Percentiles rank a stretch among this genome's conserved stretches.
phyloP scores from a whole-genome alignment of 495 filamentous ascomycete species.

The Cercophora scortea region DNA sequence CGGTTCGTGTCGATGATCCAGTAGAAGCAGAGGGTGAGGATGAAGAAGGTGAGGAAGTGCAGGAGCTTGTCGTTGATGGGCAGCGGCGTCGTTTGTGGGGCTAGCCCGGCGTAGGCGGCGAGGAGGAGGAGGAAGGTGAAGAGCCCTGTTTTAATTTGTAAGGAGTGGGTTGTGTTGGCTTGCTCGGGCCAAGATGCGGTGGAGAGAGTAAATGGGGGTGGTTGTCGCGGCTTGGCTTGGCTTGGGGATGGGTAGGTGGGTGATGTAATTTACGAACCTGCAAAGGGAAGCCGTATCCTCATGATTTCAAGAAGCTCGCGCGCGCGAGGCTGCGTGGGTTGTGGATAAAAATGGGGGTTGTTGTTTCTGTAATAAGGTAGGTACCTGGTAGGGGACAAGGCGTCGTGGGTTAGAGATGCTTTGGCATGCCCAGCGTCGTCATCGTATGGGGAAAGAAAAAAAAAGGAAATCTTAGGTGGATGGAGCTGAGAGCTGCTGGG shows the following conservation, averaged over 20 bases:
- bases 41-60: conserved; percentile 83
- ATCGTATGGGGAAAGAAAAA: too few species aligned
- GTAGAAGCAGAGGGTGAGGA: conserved; percentile 84
- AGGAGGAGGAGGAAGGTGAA: conserved; percentile 71
- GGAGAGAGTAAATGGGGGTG: neutral
- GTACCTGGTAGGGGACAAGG: too few species aligned
- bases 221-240: too few species aligned
- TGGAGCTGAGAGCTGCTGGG: too few species aligned
- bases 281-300: conserved; percentile 68
- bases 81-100: conserved; percentile 45
- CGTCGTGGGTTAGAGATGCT: too few species aligned
- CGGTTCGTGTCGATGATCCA: conserved; percentile 92
- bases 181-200: neutral
- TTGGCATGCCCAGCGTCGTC: too few species aligned
- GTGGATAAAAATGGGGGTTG: too few species aligned
- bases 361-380: too few species aligned
- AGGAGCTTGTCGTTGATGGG: conserved; percentile 78
- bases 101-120: conserved; percentile 71
- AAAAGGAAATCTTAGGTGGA: too few species aligned
- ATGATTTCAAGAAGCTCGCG: conserved; percentile 29
- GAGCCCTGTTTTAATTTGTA: conserved; percentile 43
- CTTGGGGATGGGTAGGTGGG: neutral
- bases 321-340: too few species aligned
- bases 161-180: neutral
- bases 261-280: conserved; percentile 41